Conservation (phyloP, 2,329 filamentous ascomycete genomes). For the Chrysosporium keratinophilum region DNA sequence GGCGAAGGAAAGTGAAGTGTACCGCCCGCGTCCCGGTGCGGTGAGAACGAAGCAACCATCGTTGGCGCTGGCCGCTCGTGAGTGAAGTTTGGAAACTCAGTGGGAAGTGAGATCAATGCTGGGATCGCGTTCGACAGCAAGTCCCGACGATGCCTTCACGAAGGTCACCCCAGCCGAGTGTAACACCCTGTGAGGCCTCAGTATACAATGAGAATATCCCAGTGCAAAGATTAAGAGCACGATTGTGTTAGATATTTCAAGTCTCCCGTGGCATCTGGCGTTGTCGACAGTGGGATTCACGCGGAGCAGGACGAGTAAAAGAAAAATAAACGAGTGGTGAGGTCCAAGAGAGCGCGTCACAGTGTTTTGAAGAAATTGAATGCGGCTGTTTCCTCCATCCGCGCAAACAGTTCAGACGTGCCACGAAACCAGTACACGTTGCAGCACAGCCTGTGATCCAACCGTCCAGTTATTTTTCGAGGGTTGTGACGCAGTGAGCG, state of each 20-base stretch:
- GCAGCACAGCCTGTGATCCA: neutral
- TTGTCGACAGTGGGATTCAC: neutral
- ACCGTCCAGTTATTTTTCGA: neutral
- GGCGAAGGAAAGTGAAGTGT: conserved; percentile 81
- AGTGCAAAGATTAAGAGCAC: neutral
- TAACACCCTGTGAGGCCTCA: too few relatives aligned
- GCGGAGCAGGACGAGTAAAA: neutral
- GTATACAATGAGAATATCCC: neutral
- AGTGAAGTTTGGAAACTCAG: conserved; percentile 40
- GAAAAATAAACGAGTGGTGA: neutral
- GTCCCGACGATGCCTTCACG: neutral
- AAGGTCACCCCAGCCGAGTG: neutral
- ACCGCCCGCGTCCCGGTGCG: conserved; percentile 50
- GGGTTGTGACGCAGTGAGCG: neutral
- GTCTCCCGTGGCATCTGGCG: neutral
- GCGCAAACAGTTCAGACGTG: conserved; percentile 7
- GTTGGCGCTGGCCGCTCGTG: conserved; percentile 2
- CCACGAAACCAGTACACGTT: conserved; percentile 5
- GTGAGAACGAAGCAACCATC: conserved; percentile 42
- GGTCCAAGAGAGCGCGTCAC: neutral
- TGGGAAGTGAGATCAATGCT: conserved; percentile 32
- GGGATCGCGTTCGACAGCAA: conserved; percentile 35
- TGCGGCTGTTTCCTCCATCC: conserved; percentile 8
- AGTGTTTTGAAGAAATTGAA: neutral
- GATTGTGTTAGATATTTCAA: neutral